Percentiles rank a stretch among this genome's conserved stretches.
phyloP scores from a whole-genome alignment of 2,329 filamentous ascomycete species.

The Fusarium caatingaense region DNA sequence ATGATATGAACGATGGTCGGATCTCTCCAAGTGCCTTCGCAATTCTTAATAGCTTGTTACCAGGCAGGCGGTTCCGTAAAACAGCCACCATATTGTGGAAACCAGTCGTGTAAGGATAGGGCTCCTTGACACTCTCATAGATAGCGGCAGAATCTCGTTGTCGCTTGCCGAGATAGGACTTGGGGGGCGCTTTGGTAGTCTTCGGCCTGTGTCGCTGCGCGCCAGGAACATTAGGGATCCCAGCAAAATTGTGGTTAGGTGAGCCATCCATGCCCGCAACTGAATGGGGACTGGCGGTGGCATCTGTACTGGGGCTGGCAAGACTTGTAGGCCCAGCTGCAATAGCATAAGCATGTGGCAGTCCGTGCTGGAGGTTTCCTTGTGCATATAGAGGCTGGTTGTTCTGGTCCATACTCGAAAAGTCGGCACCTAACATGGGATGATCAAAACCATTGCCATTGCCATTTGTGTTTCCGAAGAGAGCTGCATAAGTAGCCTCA shows the following conservation, averaged over 20 bases:
- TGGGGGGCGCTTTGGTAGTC: conserved; percentile 54
- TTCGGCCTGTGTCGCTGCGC: conserved; percentile 58
- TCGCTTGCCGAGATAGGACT: conserved; percentile 68
- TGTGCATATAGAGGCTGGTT: conserved; percentile 62
- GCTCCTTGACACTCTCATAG: conserved; percentile 89
- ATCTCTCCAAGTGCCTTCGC: conserved; percentile 90
- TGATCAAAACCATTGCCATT: conserved; percentile 63
- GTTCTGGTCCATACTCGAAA: conserved; percentile 63
- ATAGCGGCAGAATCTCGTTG: conserved; percentile 82
- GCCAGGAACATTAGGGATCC: conserved; percentile 42
- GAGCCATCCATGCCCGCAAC: conserved; percentile 67
- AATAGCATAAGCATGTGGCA: conserved; percentile 74
- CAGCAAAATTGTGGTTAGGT: conserved; percentile 50
- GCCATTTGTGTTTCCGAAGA: conserved; percentile 64
- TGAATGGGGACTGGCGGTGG: conserved; percentile 70
- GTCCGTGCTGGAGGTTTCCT: conserved; percentile 69
- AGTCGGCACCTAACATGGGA: conserved; percentile 63
- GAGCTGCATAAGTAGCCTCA: conserved; percentile 56
- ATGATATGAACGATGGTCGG: conserved; percentile 91
- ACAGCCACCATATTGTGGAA: conserved; percentile 90
- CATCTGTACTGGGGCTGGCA: conserved; percentile 73
- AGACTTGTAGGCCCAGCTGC: conserved; percentile 71
- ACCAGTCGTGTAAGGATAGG: conserved; percentile 89
- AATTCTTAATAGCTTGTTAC: conserved; percentile 82
- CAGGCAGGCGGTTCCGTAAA: conserved; percentile 80